These are phyloP conservation scores for Pseudogymnoascus sp. DNA, from an alignment of 2,329 filamentous ascomycete genomes.

Conservation along the genomic window DNA sequence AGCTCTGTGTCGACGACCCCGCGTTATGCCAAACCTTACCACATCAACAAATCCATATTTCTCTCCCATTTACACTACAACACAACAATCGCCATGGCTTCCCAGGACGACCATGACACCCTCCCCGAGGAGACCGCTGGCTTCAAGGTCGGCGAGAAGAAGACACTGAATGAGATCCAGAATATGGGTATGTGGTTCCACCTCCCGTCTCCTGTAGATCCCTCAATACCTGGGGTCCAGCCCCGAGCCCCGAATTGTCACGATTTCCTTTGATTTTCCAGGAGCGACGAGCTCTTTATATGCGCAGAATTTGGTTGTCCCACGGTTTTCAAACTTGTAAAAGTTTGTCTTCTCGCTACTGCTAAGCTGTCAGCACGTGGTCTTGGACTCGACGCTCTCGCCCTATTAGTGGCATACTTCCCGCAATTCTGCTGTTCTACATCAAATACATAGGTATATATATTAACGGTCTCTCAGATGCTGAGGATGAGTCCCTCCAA, in stretches of 20 bases:
- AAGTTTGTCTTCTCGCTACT: neutral
- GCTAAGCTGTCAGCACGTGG: neutral
- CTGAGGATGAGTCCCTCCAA: slow-evolving; percentile 85
- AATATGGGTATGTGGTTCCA: slow-evolving; percentile 66
- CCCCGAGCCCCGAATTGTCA: neutral
- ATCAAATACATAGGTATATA: neutral
- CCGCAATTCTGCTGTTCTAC: neutral
- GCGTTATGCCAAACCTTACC: slow-evolving; percentile 2
- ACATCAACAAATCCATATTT: slow-evolving; percentile 10
- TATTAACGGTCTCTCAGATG: slow-evolving; percentile 32
- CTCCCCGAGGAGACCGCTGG: slow-evolving; percentile 82
- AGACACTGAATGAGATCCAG: slow-evolving; percentile 90
- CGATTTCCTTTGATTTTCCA: neutral
- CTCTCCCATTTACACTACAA: slow-evolving; percentile 11
- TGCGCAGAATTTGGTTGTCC: slow-evolving; percentile 10
- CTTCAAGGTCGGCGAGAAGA: slow-evolving; percentile 98
- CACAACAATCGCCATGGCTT: slow-evolving; percentile 47
- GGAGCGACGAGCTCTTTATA: neutral
- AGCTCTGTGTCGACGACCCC: slow-evolving; percentile 4
- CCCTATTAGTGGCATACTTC: neutral
- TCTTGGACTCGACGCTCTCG: neutral
- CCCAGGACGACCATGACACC: slow-evolving; percentile 68
- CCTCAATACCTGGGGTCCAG: slow-evolving; percentile 1
- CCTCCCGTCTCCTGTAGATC: slow-evolving; percentile 10
- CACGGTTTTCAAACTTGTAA: neutral